Percentiles rank a stretch among this genome's conserved stretches.
Evolutionary conservation across 2,329 filamentous ascomycete species (phyloP).

Genomic region (Botryotinia narcissicola): DNA sequence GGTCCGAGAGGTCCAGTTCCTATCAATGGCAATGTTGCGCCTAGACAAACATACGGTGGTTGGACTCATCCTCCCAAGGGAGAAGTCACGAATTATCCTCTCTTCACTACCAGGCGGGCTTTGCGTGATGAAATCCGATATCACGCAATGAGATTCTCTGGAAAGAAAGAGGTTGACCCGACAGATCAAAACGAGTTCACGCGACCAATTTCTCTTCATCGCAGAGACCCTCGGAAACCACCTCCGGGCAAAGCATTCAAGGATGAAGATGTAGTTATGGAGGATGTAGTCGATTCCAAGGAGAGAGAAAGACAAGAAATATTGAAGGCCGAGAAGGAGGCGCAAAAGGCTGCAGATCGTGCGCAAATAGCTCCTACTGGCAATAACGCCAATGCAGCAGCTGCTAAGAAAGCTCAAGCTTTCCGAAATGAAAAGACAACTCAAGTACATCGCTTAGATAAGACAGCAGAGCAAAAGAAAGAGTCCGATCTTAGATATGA

Average conservation of each 20-base stretch:
- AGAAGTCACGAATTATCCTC: slow-evolving; percentile 56
- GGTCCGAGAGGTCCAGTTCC: slow-evolving; percentile 33
- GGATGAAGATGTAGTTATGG: slow-evolving; percentile 49
- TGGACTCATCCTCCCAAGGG: slow-evolving; percentile 55
- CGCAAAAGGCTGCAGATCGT: slow-evolving; percentile 80
- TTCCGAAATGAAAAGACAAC: slow-evolving; percentile 82
- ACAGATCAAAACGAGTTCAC: slow-evolving; percentile 75
- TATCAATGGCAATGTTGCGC: slow-evolving; percentile 10
- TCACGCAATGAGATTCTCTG: slow-evolving; percentile 76
- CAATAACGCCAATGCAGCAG: slow-evolving; percentile 47
- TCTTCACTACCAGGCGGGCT: slow-evolving; percentile 80
- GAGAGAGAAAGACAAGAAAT: slow-evolving; percentile 67
- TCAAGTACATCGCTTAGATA: slow-evolving; percentile 79
- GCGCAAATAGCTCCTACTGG: slow-evolving; percentile 88
- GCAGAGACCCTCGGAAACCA: slow-evolving; percentile 76
- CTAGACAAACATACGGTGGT: slow-evolving; percentile 48
- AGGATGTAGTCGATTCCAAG: slow-evolving; percentile 50
- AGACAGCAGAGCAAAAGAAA: slow-evolving; percentile 67
- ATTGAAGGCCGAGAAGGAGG: slow-evolving; percentile 73
- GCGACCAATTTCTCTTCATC: slow-evolving; percentile 82
- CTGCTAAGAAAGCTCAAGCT: slow-evolving; percentile 48
- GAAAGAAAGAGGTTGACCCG: slow-evolving; percentile 65
- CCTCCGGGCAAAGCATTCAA: slow-evolving; percentile 63
- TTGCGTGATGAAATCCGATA: slow-evolving; percentile 77
- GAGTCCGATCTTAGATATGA: slow-evolving; percentile 77